Evolutionary conservation across 148 eudicot genomes (phyloP), one percentile per base, ranked within the genome.

Genomic region (Rhododendron molle): DNA sequence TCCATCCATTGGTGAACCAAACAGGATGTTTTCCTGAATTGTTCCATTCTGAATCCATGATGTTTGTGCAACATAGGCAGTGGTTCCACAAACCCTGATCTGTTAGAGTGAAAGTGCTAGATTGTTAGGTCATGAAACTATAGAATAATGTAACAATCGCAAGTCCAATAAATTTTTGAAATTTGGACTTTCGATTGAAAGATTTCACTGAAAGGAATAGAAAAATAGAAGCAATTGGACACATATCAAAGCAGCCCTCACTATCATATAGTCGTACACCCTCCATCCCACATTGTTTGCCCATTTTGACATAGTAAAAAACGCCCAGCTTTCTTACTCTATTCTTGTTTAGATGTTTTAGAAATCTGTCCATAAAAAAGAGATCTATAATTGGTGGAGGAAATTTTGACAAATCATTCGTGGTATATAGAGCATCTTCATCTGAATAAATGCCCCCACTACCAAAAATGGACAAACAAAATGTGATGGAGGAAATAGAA

Each of bases 11-110:
- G 98, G 98, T 91, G 90, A 87, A 78, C 99, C 95, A 83, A 97
- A 97, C 49, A 92, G 87, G 81, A 97, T 95, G 85, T 97, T 97
- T 52, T 94, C 98, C 87, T 97, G 87, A 76, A 97, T 92, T 3
- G 98, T 94, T 79, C 96, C 99, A 81, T 91, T 97, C 82, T 97
- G 98, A 72, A 97, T 97, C 99, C 99, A 97, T 50, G 99, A 88
- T 26, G 98, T 94, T 85, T 97, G 99, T 20, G 99, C 98, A 65
- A 97, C 99, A 78, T 97, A 97, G 60, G 98, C 99, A 52, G 98
- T 97, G n/a, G 88, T 93, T 10, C 99, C 99, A 87, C 95, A 95
- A 40, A 97, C 98, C 84, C 83, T 92, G 7, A 94, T 92, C 98
- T 95, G 87, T 76, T 80, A 60, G 36, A 67, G 81, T 71, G n/a